A percentile compares a stretch with the other conserved stretches of the same genome.
Evolutionary conservation across 192 early-diverging fungal genomes (phyloP).

Genomic region (Coemansia sp.): DNA sequence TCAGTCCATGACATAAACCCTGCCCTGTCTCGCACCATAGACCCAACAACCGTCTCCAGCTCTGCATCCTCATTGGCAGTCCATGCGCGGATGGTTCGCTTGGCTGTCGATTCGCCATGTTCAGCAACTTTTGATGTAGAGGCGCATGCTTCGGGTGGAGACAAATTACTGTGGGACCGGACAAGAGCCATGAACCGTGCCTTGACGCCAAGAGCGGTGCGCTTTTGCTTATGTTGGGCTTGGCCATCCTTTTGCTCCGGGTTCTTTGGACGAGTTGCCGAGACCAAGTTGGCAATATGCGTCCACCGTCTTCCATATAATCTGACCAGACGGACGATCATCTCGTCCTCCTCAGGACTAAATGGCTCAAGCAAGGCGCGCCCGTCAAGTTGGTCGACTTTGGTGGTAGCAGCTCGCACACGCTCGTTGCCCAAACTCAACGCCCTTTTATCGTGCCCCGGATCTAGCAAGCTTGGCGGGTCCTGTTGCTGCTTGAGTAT

Average conservation of each 20-base stretch:
- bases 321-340: constrained; percentile 19
- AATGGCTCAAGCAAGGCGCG: constrained; percentile 13
- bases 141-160: neutral
- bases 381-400: neutral
- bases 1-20: constrained; percentile 23
- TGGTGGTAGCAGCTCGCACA: neutral
- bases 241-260: neutral
- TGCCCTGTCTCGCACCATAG: neutral
- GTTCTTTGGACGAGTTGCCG: neutral
- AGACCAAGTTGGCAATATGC: constrained; percentile 20
- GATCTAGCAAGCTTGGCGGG: neutral
- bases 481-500: constrained; percentile 8
- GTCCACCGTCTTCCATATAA: constrained; percentile 22
- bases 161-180: neutral
- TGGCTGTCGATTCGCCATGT: neutral
- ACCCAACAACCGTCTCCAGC: constrained; percentile 12
- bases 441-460: neutral
- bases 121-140: neutral
- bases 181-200: neutral
- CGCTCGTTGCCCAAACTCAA: neutral
- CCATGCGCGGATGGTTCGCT: constrained; percentile 9
- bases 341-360: constrained; percentile 18
- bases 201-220: neutral
- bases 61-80: constrained; percentile 14
- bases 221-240: neutral